phyloP scores from a whole-genome alignment of 164 flowering plant genomes.

The Houttuynia cordata region DNA sequence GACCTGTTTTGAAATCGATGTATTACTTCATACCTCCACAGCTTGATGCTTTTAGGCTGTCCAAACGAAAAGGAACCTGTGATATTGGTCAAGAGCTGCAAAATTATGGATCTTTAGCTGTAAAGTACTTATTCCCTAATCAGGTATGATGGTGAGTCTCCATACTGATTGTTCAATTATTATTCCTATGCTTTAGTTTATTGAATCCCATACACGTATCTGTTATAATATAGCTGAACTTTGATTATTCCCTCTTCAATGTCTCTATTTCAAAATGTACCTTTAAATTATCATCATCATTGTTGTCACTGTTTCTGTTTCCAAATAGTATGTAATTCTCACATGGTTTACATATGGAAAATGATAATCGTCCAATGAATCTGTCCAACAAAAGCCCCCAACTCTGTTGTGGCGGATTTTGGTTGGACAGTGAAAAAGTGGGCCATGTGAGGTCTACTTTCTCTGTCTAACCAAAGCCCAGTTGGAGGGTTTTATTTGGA shows the following conservation, averaged over 20 bases:
- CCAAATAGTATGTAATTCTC: too few species aligned
- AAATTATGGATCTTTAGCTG: constrained; percentile 1
- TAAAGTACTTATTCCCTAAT: constrained; percentile 18
- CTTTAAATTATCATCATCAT: too few species aligned
- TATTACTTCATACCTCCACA: constrained; percentile 2
- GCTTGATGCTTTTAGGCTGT: constrained; percentile 1
- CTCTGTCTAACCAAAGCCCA: too few species aligned
- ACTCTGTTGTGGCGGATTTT: too few species aligned
- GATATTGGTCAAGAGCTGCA: constrained; percentile 2
- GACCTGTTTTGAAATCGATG: constrained; percentile 1
- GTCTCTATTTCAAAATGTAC: neutral
- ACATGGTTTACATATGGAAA: too few species aligned
- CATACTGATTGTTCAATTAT: neutral
- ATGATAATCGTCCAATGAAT: too few species aligned
- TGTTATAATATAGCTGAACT: too few species aligned
- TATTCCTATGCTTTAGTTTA: neutral
- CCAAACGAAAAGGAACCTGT: constrained; percentile 4
- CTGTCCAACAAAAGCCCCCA: too few species aligned
- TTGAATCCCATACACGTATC: neutral
- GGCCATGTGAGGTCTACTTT: too few species aligned
- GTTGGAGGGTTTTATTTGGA: too few species aligned
- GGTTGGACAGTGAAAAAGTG: too few species aligned
- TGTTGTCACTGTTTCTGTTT: too few species aligned
- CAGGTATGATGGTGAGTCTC: constrained; percentile 80
- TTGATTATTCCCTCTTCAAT: neutral